phyloP scores from a whole-genome alignment of 164 flowering plant genomes.

The Chimonanthus salicifolius region DNA sequence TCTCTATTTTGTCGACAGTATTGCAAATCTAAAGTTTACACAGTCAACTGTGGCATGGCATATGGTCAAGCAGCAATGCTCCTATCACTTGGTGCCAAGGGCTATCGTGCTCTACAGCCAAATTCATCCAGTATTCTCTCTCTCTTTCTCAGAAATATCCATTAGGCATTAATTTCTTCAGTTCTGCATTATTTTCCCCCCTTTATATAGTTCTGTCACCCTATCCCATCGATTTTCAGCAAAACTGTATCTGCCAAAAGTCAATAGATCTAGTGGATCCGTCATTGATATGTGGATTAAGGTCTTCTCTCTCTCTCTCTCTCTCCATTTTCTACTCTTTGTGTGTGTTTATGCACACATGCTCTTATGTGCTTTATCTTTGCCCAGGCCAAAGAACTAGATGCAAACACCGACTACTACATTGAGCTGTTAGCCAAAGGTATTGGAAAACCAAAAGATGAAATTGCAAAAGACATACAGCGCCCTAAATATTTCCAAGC shows the following conservation, averaged over 20 bases:
- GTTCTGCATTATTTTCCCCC: neutral
- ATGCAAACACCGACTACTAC: slow-evolving; percentile 62
- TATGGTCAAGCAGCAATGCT: slow-evolving; percentile 98
- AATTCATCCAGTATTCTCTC: slow-evolving; percentile 52
- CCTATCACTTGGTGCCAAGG: slow-evolving; percentile 71
- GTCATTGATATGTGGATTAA: slow-evolving; percentile 85
- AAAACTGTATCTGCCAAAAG: slow-evolving; percentile 70
- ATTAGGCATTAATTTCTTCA: neutral
- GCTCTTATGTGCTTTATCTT: neutral
- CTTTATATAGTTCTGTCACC: slow-evolving; percentile 1
- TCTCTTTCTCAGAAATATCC: neutral
- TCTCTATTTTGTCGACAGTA: slow-evolving; percentile 30
- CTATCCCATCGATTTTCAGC: slow-evolving; percentile 43
- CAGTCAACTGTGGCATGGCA: slow-evolving; percentile 77
- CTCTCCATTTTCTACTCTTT: slow-evolving; percentile 4
- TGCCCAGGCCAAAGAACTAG: slow-evolving; percentile 81
- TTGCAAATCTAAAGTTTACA: slow-evolving; percentile 63
- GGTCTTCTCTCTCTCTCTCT: slow-evolving; percentile 32
- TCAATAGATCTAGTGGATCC: slow-evolving; percentile 61
- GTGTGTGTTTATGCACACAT: neutral
- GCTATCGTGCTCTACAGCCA: slow-evolving; percentile 70
- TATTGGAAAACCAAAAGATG: slow-evolving; percentile 72
- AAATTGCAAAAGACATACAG: slow-evolving; percentile 54
- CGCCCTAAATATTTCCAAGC: slow-evolving; percentile 57
- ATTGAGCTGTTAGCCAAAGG: slow-evolving; percentile 74